These are phyloP conservation scores for Diversispora eburnea DNA, from an alignment of 192 early-diverging fungal genomes.

Conservation along the genomic window DNA sequence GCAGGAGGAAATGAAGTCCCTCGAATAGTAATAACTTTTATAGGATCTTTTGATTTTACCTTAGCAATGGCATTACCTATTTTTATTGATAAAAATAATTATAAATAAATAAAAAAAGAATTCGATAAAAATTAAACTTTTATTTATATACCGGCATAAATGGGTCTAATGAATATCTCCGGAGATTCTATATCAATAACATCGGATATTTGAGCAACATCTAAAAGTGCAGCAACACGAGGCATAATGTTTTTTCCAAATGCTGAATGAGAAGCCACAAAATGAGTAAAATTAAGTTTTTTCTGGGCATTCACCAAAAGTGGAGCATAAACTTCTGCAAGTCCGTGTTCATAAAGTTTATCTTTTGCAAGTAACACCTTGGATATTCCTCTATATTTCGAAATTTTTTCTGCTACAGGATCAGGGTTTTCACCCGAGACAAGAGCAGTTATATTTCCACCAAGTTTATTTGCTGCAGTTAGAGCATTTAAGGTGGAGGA, in stretches of 20 bases:
- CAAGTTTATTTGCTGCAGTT: conserved; percentile 77
- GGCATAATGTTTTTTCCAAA: conserved; percentile 95
- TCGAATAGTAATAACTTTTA: conserved; percentile 90
- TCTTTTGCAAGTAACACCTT: conserved; percentile 88
- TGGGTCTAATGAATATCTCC: conserved; percentile 92
- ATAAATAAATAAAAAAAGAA: background rate
- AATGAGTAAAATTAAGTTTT: conserved; percentile 71
- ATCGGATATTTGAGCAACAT: conserved; percentile 90
- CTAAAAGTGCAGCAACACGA: conserved; percentile 86
- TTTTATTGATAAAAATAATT: background rate
- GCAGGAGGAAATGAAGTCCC: conserved; percentile 86
- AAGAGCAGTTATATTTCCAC: conserved; percentile 81
- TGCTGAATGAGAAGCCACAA: conserved; percentile 83
- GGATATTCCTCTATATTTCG: conserved; percentile 63
- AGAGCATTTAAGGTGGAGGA: conserved; percentile 81
- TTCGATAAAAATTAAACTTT: background rate
- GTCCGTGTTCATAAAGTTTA: conserved; percentile 68
- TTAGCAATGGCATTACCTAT: conserved; percentile 93
- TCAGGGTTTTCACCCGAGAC: conserved; percentile 78
- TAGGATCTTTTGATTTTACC: conserved; percentile 81
- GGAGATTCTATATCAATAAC: conserved; percentile 72
- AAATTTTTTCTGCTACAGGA: conserved; percentile 55
- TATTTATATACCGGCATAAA: conserved; percentile 80
- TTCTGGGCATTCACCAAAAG: conserved; percentile 71
- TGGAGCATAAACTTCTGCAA: conserved; percentile 80